These are phyloP conservation scores for Trapa incisa DNA, from an alignment of 345 rosid genomes.

Conservation along the genomic window DNA sequence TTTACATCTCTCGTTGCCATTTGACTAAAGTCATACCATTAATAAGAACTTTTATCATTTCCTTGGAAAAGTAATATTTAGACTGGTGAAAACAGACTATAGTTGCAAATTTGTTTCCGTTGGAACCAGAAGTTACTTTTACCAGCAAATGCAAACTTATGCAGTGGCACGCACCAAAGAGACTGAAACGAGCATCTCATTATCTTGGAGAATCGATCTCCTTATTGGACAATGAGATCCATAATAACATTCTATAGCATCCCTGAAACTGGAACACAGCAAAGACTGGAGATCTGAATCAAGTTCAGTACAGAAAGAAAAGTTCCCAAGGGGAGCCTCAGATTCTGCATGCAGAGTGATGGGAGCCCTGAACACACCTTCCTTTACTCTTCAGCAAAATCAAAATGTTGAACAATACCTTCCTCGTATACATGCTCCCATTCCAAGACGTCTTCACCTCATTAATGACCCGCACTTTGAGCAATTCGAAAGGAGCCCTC, in stretches of 20 bases:
- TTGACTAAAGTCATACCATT: not conserved
- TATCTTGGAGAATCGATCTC: no score
- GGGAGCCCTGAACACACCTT: not conserved
- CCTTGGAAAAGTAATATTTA: no score
- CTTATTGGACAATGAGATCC: no score
- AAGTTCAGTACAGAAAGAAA: not conserved
- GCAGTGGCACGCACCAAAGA: no score
- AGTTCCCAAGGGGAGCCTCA: not conserved
- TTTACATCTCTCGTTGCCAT: constrained; percentile 5
- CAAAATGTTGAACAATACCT: not conserved
- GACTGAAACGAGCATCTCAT: no score
- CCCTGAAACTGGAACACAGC: constrained; percentile 8
- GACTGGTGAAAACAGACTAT: no score
- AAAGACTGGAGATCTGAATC: not conserved
- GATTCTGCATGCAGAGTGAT: not conserved
- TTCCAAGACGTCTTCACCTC: not conserved
- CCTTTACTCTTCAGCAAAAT: not conserved
- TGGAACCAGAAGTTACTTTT: no score
- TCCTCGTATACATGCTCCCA: not conserved
- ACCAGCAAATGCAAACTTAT: no score
- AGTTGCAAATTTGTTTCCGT: no score
- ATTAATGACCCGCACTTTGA: constrained; percentile 29
- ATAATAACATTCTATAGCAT: no score
- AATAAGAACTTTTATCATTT: no score
- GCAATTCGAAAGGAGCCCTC: constrained; percentile 67